Conservation (phyloP, 768 basidiomycete species). For the Amanita exitialis region DNA sequence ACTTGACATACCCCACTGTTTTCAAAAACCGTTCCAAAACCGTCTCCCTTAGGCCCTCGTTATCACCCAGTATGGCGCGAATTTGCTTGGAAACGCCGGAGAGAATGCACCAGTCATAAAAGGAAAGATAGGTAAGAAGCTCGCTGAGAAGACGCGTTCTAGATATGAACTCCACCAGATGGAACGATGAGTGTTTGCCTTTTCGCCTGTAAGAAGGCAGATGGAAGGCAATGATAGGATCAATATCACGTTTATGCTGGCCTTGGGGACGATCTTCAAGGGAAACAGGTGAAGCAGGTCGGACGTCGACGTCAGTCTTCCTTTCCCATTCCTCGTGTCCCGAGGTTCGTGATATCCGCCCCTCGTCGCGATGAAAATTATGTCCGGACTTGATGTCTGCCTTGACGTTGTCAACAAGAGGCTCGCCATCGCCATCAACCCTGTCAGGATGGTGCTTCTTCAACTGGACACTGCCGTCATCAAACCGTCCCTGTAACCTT, state of each 20-base stretch:
- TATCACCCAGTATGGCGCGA: slow-evolving; percentile 37
- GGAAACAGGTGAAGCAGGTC: slow-evolving; percentile 14
- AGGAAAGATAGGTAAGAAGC: slow-evolving; percentile 56
- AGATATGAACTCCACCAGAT: slow-evolving; percentile 46
- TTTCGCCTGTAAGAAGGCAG: neutral
- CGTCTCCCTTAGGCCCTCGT: slow-evolving; percentile 43
- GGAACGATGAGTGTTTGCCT: slow-evolving; percentile 24
- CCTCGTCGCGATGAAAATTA: neutral
- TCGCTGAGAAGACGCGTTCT: slow-evolving; percentile 39
- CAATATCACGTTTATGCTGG: neutral
- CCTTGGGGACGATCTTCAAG: slow-evolving; percentile 13
- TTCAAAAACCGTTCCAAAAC: slow-evolving; percentile 60
- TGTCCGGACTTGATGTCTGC: slow-evolving; percentile 1
- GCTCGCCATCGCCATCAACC: slow-evolving; percentile 1
- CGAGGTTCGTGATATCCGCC: slow-evolving; percentile 1
- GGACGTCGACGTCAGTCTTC: slow-evolving; percentile 4
- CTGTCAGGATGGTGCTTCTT: neutral
- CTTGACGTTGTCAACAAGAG: neutral
- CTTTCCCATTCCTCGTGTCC: neutral
- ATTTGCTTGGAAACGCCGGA: slow-evolving; percentile 47
- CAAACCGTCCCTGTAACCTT: neutral
- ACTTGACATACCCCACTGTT: slow-evolving; percentile 64
- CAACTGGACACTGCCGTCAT: slow-evolving; percentile 1
- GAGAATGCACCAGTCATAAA: slow-evolving; percentile 61
- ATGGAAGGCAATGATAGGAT: slow-evolving; percentile 1